phyloP scores from a whole-genome alignment of 108 stramenopile species.

The Aurantiochytrium sp. region DNA sequence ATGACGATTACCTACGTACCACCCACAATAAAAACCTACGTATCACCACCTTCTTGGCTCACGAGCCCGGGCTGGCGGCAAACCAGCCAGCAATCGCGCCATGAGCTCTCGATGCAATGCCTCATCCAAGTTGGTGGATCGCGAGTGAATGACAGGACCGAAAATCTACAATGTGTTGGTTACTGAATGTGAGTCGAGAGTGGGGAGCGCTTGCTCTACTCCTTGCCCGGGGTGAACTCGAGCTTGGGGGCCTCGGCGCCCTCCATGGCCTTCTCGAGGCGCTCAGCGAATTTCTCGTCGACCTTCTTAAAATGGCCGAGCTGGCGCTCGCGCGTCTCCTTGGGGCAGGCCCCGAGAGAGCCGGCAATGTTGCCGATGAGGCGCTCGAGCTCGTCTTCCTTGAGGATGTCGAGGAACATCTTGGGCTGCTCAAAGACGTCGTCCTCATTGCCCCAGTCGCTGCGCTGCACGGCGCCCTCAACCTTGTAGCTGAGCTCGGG shows the following conservation, averaged over 20 bases:
- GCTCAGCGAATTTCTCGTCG: slow-evolving; percentile 35
- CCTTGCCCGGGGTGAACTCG: not conserved
- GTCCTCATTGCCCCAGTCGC: slow-evolving; percentile 55
- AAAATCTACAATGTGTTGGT: no score
- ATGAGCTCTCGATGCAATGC: no score
- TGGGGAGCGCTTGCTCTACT: not conserved
- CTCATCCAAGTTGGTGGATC: no score
- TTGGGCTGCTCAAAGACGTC: slow-evolving; percentile 61
- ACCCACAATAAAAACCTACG: no score
- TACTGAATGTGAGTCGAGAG: no score
- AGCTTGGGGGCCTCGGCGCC: not conserved
- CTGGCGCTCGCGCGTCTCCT: slow-evolving; percentile 59
- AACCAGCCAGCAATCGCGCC: no score
- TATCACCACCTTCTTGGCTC: no score
- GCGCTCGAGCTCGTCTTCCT: slow-evolving; percentile 48
- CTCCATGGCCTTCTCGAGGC: not conserved
- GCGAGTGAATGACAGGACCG: no score
- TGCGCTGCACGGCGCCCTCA: slow-evolving; percentile 54
- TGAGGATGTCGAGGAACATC: slow-evolving; percentile 49
- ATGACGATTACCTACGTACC: no score
- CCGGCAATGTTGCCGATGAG: slow-evolving; percentile 65
- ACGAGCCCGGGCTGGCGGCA: no score
- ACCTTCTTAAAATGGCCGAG: slow-evolving; percentile 60
- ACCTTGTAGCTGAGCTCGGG: slow-evolving; percentile 9
- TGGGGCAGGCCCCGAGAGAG: slow-evolving; percentile 51